Evolutionary conservation across 208 protist species (phyloP).

Genomic region (Wallacemonas collosoma): DNA sequence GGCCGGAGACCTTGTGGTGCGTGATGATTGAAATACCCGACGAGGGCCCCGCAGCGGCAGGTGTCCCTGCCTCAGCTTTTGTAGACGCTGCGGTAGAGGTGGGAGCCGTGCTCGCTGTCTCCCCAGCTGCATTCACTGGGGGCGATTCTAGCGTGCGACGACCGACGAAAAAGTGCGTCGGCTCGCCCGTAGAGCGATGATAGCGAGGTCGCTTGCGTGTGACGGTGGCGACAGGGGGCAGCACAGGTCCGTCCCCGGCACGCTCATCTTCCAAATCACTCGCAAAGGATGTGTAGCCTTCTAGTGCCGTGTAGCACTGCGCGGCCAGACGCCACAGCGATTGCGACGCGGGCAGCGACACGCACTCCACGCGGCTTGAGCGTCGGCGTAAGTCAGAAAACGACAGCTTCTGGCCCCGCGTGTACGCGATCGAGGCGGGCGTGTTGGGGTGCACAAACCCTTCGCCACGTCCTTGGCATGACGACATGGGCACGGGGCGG

Average conservation of each 20-base stretch:
- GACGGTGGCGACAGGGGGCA: conserved; percentile 40
- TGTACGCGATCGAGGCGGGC: conserved; percentile 76
- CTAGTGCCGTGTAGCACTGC: conserved; percentile 37
- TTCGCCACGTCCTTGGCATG: conserved; percentile 37
- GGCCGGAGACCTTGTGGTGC: conserved; percentile 85
- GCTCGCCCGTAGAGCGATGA: background rate
- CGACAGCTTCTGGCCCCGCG: conserved; percentile 59
- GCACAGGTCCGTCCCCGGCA: conserved; percentile 50
- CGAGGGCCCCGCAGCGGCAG: background rate
- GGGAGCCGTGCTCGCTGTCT: background rate
- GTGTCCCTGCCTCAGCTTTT: background rate
- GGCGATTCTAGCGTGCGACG: conserved; percentile 12
- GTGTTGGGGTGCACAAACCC: conserved; percentile 92
- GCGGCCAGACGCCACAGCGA: conserved; percentile 63
- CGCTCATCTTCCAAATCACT: conserved; percentile 68
- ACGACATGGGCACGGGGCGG: conserved; percentile 9
- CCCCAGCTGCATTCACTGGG: background rate
- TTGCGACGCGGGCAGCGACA: conserved; percentile 52
- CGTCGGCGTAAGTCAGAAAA: conserved; percentile 55
- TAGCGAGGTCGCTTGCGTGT: conserved; percentile 9
- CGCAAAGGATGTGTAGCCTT: conserved; percentile 62
- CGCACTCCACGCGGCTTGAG: conserved; percentile 63
- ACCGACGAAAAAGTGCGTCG: conserved; percentile 11
- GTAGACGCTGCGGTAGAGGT: background rate
- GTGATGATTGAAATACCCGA: conserved; percentile 76